phyloP scores from a whole-genome alignment of 225 moss, liverwort and hornwort species.

The Bryum argenteum region DNA sequence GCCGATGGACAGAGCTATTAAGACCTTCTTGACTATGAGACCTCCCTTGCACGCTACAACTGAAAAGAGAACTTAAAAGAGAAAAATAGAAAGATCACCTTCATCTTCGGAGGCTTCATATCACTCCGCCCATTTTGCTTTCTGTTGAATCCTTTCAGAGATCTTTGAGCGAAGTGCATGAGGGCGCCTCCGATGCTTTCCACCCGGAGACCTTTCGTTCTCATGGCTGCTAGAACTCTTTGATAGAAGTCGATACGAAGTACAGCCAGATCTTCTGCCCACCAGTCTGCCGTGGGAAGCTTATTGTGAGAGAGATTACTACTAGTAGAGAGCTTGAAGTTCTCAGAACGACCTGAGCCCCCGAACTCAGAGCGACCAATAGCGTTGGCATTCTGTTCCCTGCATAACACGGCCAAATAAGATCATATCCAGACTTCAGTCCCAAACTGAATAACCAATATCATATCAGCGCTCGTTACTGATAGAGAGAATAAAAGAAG shows the following conservation, averaged over 20 bases:
- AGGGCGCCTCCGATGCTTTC: constrained; percentile 93
- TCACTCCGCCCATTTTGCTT: constrained; percentile 81
- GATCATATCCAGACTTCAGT: constrained; percentile 18
- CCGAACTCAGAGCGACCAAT: constrained; percentile 77
- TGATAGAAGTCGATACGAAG: constrained; percentile 93
- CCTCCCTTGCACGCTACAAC: neutral
- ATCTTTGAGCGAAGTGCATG: constrained; percentile 98
- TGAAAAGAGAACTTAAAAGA: constrained; percentile 1
- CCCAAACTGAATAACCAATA: neutral
- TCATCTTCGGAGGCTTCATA: constrained; percentile 63
- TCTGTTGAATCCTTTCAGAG: constrained; percentile 91
- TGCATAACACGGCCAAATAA: constrained; percentile 44
- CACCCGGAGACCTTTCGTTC: constrained; percentile 76
- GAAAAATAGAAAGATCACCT: constrained; percentile 27
- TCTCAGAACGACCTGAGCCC: constrained; percentile 69
- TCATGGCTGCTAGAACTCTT: constrained; percentile 87
- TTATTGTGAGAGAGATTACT: constrained; percentile 65
- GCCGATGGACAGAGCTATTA: neutral
- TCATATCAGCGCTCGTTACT: neutral
- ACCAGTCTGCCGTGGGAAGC: constrained; percentile 79
- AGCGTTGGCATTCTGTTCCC: constrained; percentile 74
- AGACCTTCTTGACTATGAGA: neutral
- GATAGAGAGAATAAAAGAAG: constrained; percentile 3
- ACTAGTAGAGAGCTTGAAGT: constrained; percentile 82
- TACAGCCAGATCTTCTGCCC: constrained; percentile 96